Conservation (phyloP, 192 early-diverging fungal species). For the Gonapodya prolifera region DNA sequence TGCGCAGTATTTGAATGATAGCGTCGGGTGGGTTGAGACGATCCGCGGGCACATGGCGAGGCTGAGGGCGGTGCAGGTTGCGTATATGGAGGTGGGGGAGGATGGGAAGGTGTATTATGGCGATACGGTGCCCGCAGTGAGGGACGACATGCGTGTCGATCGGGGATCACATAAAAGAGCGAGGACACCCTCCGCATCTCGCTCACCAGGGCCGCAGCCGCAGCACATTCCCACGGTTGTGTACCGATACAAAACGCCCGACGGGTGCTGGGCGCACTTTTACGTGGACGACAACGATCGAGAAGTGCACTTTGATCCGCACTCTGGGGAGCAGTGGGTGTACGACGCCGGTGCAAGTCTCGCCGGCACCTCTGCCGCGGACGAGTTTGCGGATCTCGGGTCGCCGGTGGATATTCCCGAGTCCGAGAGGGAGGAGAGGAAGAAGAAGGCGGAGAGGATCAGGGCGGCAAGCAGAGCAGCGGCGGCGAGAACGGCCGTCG, state of each 20-base stretch:
- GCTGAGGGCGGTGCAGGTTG: neutral
- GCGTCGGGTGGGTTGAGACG: neutral
- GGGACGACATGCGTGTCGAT: neutral
- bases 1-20: neutral
- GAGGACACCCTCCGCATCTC: neutral
- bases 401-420: neutral
- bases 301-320: neutral
- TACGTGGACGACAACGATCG: neutral
- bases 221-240: neutral
- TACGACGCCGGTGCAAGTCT: neutral
- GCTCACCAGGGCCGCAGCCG: too few species aligned
- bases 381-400: neutral
- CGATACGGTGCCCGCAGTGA: neutral
- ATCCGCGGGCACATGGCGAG: neutral
- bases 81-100: neutral
- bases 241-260: neutral
- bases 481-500: neutral
- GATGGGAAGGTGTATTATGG: neutral
- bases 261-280: neutral
- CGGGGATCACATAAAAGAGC: neutral
- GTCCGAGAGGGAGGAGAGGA: neutral
- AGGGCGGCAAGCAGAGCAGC: neutral
- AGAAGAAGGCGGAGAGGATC: neutral
- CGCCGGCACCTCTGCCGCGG: neutral
- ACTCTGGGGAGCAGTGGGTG: neutral